Evolutionary conservation across 331 rosid species (phyloP).

Genomic region (Malus hybrid): DNA sequence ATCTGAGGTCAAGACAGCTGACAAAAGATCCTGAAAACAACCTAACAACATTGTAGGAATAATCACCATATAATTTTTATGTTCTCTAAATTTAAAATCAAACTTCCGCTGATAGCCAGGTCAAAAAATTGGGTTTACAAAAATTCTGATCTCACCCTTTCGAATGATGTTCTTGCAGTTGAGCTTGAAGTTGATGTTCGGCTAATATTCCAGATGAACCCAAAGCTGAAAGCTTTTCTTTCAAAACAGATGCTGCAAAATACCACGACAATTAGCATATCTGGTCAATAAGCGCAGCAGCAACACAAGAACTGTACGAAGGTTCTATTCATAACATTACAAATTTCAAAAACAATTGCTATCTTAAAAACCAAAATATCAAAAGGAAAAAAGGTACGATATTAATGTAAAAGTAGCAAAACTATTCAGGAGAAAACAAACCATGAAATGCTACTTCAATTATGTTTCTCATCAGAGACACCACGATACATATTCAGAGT

Average conservation of each 20-base stretch:
- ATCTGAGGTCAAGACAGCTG: neutral
- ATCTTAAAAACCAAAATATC: neutral
- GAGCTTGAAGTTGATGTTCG: constrained; percentile 98
- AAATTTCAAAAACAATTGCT: neutral
- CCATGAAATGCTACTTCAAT: neutral
- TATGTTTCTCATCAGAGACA: neutral
- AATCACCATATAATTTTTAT: neutral
- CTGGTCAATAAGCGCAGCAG: constrained; percentile 12
- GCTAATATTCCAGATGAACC: constrained; percentile 97
- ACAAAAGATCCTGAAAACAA: neutral
- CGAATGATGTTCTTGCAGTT: constrained; percentile 82
- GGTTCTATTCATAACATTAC: constrained; percentile 5
- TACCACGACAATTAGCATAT: constrained; percentile 30
- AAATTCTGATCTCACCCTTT: constrained; percentile 60
- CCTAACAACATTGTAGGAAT: neutral
- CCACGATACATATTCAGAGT: neutral
- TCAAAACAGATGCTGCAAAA: constrained; percentile 83
- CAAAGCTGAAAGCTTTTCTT: constrained; percentile 81
- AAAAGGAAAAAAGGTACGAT: neutral
- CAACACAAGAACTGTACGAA: constrained; percentile 6
- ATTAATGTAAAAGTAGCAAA: neutral
- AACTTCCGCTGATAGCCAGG: neutral
- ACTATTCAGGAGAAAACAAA: neutral
- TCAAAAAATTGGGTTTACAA: neutral
- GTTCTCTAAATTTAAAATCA: neutral